Evolutionary conservation across 768 basidiomycete genomes (phyloP), one percentile per base, ranked within the genome.

Genomic region (Auriscalpium orientale): DNA sequence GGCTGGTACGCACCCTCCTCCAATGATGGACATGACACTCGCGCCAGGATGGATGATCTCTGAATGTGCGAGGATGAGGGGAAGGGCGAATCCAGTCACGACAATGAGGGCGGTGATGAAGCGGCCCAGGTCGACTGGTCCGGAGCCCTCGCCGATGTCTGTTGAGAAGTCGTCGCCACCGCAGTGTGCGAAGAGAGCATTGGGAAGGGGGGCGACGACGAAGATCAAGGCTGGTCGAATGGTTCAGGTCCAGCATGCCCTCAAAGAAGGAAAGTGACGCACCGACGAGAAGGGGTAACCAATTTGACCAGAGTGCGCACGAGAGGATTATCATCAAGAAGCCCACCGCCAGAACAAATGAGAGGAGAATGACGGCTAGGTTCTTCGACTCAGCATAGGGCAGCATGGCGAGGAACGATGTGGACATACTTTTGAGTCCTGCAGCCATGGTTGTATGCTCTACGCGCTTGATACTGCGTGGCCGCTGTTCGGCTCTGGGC

Each of bases 281-380:
- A 97, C 97, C 97, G 61, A 98, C 95, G 61, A 98, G 79, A 51
- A 99, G 78, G 36, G 97, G 97, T 20, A 98, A 78, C 97, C 97
- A 99, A 70, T 99, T 99, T 13, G 83, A 74, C 87, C 88, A 98
- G 34, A 98, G 75, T 8, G 97, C 97, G 68, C 97, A 98, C 1
- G 92, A 92, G 21, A 99, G 85, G 70, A 99, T 99, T 66, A 98
- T 91, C 67, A 98, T 82, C 56, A 99, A 75, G 76, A 99, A 99
- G n/a, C 97, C 97, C 15, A 95, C 81, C 7, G 97, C 97, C 50
- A 99, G 86, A 53, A 98, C 91, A 73, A 99, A 98, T 1, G 97
- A 95, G 47, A 99, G 85, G 53, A 98, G 79, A 64, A 98, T 94
- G 61, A 98, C 94, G 66, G 93, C 95, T 98, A 67, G 44, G 21